Evolutionary conservation across 306 rosid species (phyloP).

Genomic region (Morella rubra): DNA sequence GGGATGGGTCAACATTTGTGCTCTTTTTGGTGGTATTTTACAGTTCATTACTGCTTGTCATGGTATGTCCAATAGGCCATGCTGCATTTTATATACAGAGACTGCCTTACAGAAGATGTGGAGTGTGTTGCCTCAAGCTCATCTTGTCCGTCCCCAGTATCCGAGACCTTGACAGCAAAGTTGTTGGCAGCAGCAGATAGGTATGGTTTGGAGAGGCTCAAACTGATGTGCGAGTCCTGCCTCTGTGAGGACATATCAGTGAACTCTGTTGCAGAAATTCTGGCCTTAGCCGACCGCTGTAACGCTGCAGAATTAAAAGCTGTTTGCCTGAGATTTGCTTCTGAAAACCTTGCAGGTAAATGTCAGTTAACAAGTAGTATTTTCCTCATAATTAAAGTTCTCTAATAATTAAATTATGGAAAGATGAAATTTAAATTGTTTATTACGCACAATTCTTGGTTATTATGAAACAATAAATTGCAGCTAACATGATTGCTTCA

Average conservation of each 20-base stretch:
- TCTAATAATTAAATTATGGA: not conserved
- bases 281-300: slow-evolving; percentile 68
- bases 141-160: slow-evolving; percentile 41
- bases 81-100: slow-evolving; percentile 81
- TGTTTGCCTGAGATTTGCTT: slow-evolving; percentile 80
- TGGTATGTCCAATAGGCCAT: slow-evolving; percentile 53
- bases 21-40: slow-evolving; percentile 16
- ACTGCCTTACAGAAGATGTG: slow-evolving; percentile 65
- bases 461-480: too few species aligned
- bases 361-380: not conserved
- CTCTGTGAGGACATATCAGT: slow-evolving; percentile 81
- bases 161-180: slow-evolving; percentile 64
- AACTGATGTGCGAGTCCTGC: slow-evolving; percentile 79
- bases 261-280: slow-evolving; percentile 66
- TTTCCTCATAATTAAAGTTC: slow-evolving; percentile 3
- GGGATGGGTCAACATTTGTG: slow-evolving; percentile 14
- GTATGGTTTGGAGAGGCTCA: slow-evolving; percentile 70
- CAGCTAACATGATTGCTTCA: too few species aligned
- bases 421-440: not conserved
- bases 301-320: slow-evolving; percentile 68
- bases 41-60: slow-evolving; percentile 13
- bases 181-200: slow-evolving; percentile 77
- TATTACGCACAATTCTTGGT: too few species aligned
- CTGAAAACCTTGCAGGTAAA: slow-evolving; percentile 82
- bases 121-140: slow-evolving; percentile 50